Percentiles rank a stretch among this genome's conserved stretches.
Conservation (phyloP, 2,329 filamentous ascomycete genomes). For the Verticillium longisporum region DNA sequence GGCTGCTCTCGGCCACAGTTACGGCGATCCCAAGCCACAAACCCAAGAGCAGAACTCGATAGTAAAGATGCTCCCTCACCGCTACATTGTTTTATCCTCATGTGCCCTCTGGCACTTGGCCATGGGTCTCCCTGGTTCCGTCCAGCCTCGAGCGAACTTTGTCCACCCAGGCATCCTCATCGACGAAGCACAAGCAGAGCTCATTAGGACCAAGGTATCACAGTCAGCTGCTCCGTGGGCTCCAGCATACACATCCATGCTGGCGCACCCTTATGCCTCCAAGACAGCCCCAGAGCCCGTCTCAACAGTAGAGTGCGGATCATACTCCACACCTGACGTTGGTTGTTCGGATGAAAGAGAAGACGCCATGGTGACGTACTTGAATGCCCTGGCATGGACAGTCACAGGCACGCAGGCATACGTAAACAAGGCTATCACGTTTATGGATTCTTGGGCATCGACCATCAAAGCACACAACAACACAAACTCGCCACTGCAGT, state of each 20-base stretch:
- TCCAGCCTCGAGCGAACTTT: neutral
- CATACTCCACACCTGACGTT: slow-evolving; percentile 14
- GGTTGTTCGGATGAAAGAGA: slow-evolving; percentile 16
- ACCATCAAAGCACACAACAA: slow-evolving; percentile 16
- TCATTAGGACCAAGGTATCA: neutral
- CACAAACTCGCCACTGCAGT: slow-evolving; percentile 17
- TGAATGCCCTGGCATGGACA: slow-evolving; percentile 16
- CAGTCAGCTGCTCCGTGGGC: neutral
- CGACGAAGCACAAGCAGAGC: neutral
- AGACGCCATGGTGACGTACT: slow-evolving; percentile 18
- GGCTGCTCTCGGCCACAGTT: too few relatives aligned
- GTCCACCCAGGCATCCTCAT: neutral
- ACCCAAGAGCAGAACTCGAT: too few relatives aligned
- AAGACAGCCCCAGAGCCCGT: slow-evolving; percentile 1
- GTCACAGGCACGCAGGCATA: slow-evolving; percentile 10
- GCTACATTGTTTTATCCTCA: neutral
- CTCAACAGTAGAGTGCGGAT: slow-evolving; percentile 15
- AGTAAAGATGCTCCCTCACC: too few relatives aligned
- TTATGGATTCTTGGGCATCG: slow-evolving; percentile 17
- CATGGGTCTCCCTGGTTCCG: neutral
- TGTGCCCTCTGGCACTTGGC: neutral
- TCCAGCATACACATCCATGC: neutral
- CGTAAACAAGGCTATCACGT: slow-evolving; percentile 15
- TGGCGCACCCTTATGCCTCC: neutral
- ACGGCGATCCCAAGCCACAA: too few relatives aligned